Conservation (phyloP, 164 flowering plant genomes). For the Cinnamomum micranthum region DNA sequence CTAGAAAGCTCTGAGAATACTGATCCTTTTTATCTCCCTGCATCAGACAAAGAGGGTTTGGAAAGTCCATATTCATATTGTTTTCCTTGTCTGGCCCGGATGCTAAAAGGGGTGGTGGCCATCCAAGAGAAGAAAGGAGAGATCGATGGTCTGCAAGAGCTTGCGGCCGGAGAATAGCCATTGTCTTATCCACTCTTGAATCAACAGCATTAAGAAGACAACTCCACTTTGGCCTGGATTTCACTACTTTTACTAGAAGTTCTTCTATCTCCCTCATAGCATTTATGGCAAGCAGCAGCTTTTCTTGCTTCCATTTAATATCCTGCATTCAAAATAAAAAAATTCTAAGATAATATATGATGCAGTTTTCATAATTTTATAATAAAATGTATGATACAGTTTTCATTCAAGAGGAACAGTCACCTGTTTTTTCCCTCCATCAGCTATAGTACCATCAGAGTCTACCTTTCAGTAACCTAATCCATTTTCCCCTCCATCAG, state of each 20-base stretch:
- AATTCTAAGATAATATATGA: background rate
- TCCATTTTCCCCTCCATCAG: background rate
- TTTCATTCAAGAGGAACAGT: background rate
- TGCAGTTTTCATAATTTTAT: background rate
- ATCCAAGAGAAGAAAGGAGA: slow-evolving; percentile 57
- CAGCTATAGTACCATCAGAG: background rate
- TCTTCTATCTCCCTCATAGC: slow-evolving; percentile 42
- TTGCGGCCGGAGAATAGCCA: slow-evolving; percentile 43
- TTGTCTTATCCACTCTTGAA: slow-evolving; percentile 43
- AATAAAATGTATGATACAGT: slow-evolving; percentile 2
- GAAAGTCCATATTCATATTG: slow-evolving; percentile 23
- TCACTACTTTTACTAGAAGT: slow-evolving; percentile 19
- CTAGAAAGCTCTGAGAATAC: slow-evolving; percentile 49
- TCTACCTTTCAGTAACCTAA: background rate
- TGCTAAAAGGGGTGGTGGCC: slow-evolving; percentile 61
- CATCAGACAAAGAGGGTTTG: slow-evolving; percentile 51
- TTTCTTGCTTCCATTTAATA: slow-evolving; percentile 33
- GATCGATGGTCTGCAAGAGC: slow-evolving; percentile 56
- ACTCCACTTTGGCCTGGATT: slow-evolving; percentile 40
- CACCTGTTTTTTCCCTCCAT: background rate
- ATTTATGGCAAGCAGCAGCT: slow-evolving; percentile 34
- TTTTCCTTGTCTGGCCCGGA: slow-evolving; percentile 25
- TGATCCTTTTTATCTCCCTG: slow-evolving; percentile 36
- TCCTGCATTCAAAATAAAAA: slow-evolving; percentile 35
- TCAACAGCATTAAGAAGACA: slow-evolving; percentile 59